Evolutionary conservation across 108 stramenopile species (phyloP), one percentile per base, ranked within the genome.

Genomic region (Cyclotella atomus): DNA sequence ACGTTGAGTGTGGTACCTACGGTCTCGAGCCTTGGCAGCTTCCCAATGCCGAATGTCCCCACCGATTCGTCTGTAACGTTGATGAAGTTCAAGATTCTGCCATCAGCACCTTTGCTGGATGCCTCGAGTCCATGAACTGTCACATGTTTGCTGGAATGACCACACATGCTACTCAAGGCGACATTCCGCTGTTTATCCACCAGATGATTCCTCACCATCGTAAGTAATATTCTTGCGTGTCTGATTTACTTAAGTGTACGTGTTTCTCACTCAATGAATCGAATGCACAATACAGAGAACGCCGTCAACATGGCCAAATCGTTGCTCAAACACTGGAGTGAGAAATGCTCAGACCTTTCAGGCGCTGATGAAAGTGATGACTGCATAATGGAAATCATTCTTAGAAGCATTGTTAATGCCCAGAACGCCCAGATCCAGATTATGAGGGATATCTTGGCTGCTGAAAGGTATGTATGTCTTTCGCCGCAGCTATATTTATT

Each of bases 181-280:
- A 59, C 3, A 47, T 75, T 9, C 84, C 79, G 19, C 54, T 90
- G 25, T 93, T 93, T 50, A 73, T 92, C 44, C 91, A 89, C 74
- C 90, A 96, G 70, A 97, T 96, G 95, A 97, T 97, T 45, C 94
- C 96, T 10, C 96, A 96, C 75, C 93, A 96, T 66, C 86, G 93
- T 60, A 41, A 41, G n/a, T n/a, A n/a, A n/a, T n/a, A n/a, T n/a
- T n/a, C n/a, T n/a, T n/a, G n/a, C n/a, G n/a, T n/a, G n/a, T n/a
- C n/a, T n/a, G n/a, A n/a, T n/a, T n/a, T n/a, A n/a, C n/a, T n/a
- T n/a, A n/a, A n/a, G n/a, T n/a, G n/a, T n/a, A n/a, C n/a, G n/a
- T n/a, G n/a, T n/a, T n/a, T n/a, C n/a, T n/a, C n/a, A n/a, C n/a
- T n/a, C n/a, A n/a, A n/a, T n/a, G n/a, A n/a, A n/a, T n/a, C n/a